Evolutionary conservation across 305 asterid genomes (phyloP).

Genomic region (Solanum hybrid): DNA sequence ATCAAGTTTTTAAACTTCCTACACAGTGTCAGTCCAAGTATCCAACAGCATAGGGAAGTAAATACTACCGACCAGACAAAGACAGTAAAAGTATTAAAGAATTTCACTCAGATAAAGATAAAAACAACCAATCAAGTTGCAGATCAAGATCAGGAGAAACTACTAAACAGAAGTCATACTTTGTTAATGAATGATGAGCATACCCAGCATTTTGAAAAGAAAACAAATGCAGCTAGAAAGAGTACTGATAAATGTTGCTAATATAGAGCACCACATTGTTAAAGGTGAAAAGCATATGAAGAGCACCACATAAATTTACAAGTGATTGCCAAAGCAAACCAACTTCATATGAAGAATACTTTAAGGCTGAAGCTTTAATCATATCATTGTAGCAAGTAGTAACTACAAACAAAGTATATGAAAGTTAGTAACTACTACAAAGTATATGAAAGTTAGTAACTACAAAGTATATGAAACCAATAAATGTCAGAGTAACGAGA

Average conservation of each 20-base stretch:
- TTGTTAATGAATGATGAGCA: background rate
- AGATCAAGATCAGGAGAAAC: background rate
- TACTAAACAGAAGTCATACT: background rate
- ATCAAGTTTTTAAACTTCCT: background rate
- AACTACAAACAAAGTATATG: no score
- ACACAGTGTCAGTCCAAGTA: background rate
- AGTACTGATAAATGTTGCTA: background rate
- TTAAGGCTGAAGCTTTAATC: background rate
- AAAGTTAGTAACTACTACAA: background rate
- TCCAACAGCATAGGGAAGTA: background rate
- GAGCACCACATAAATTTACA: no score
- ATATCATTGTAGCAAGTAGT: background rate
- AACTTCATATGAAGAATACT: background rate
- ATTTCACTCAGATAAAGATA: background rate
- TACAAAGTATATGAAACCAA: background rate
- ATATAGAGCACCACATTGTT: background rate
- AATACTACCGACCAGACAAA: background rate
- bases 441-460: background rate
- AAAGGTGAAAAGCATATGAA: background rate
- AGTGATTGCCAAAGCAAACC: background rate
- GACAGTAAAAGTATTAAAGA: background rate
- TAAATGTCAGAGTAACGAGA: background rate
- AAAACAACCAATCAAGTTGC: background rate
- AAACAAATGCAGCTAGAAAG: background rate
- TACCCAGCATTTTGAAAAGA: background rate